These are phyloP conservation scores for Curvularia verruculosa DNA, from an alignment of 2,329 filamentous ascomycete genomes.

Conservation along the genomic window DNA sequence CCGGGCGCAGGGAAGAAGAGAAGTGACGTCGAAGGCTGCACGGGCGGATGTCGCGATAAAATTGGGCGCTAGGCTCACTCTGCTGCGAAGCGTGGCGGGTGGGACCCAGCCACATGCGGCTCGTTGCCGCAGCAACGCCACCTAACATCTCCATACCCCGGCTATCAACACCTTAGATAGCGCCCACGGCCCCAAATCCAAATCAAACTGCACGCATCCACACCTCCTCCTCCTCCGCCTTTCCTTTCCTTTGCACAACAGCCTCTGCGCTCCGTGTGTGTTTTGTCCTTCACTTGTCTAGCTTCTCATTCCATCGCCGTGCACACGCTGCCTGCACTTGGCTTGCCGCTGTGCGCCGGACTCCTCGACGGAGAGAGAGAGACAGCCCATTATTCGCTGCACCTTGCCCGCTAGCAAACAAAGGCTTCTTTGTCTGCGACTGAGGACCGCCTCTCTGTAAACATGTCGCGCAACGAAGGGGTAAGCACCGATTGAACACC, in stretches of 20 bases:
- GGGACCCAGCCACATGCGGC: slow-evolving; percentile 13
- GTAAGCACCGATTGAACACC: slow-evolving; percentile 35
- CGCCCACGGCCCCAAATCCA: slow-evolving; percentile 26
- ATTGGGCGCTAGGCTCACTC: neutral
- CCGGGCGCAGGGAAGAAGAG: neutral
- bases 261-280: slow-evolving; percentile 35
- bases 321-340: slow-evolving; percentile 9
- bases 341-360: slow-evolving; percentile 19
- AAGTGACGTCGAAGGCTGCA: slow-evolving; percentile 14
- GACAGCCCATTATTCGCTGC: slow-evolving; percentile 39
- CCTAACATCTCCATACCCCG: slow-evolving; percentile 23
- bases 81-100: neutral
- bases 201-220: slow-evolving; percentile 29
- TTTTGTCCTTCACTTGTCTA: slow-evolving; percentile 36
- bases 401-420: slow-evolving; percentile 21
- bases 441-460: slow-evolving; percentile 17
- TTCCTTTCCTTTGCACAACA: slow-evolving; percentile 35
- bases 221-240: slow-evolving; percentile 32
- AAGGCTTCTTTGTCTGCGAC: slow-evolving; percentile 12
- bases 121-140: slow-evolving; percentile 30
- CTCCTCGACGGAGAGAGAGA: slow-evolving; percentile 34
- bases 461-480: slow-evolving; percentile 51
- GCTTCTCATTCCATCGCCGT: slow-evolving; percentile 24
- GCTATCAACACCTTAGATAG: slow-evolving; percentile 33
- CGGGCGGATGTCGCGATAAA: slow-evolving; percentile 11